phyloP scores from a whole-genome alignment of 805 yeast genomes.

The Saccharomycopsis sp. region DNA sequence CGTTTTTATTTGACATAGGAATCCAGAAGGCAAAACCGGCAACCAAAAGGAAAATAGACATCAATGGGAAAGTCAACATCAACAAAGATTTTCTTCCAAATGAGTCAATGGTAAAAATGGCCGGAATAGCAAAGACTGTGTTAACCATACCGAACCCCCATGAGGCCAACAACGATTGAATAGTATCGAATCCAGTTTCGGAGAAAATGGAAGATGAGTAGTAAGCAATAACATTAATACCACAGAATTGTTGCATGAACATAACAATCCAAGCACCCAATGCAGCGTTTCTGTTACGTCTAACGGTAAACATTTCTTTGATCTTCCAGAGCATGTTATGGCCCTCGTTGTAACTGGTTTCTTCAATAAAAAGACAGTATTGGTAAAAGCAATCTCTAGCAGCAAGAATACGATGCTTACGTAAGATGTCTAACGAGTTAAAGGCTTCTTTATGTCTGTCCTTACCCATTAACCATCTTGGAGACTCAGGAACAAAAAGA shows the following conservation, averaged over 20 bases:
- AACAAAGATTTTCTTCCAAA: conserved; percentile 65
- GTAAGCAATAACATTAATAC: conserved; percentile 77
- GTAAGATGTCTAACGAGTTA: conserved; percentile 41
- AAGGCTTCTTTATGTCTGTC: conserved; percentile 55
- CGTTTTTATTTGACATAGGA: conserved; percentile 37
- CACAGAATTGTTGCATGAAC: conserved; percentile 90
- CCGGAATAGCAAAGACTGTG: conserved; percentile 77
- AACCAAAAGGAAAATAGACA: conserved; percentile 52
- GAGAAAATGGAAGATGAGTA: conserved; percentile 73
- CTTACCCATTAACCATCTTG: conserved; percentile 74
- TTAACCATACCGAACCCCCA: conserved; percentile 84
- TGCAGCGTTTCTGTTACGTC: conserved; percentile 81
- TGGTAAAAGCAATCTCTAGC: conserved; percentile 70
- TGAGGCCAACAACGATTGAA: conserved; percentile 66
- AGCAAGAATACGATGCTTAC: conserved; percentile 50
- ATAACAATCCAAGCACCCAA: conserved; percentile 75
- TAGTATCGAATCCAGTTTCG: conserved; percentile 56
- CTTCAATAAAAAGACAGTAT: conserved; percentile 57
- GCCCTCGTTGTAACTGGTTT: conserved; percentile 36
- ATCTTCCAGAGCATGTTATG: conserved; percentile 36
- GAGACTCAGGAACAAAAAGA: conserved; percentile 67
- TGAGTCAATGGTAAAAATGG: conserved; percentile 70
- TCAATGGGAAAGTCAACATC: conserved; percentile 54
- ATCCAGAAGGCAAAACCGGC: conserved; percentile 73
- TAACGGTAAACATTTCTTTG: conserved; percentile 55